Conservation (phyloP, 768 basidiomycete genomes). For the Termitomyces sp. region DNA sequence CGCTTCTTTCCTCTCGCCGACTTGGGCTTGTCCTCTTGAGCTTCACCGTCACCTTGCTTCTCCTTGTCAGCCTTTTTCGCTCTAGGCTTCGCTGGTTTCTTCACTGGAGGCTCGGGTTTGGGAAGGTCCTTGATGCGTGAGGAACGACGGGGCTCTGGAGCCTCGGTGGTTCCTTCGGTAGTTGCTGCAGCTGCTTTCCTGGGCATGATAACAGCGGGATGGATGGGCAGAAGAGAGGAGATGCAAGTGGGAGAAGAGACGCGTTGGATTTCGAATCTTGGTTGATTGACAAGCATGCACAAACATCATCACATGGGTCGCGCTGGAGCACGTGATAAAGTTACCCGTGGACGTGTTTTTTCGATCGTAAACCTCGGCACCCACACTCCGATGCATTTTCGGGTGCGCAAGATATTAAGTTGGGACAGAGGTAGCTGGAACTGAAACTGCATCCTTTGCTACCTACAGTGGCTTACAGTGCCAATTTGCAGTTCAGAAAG, state of each 20-base stretch:
- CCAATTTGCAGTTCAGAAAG: not conserved
- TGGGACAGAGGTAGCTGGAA: not conserved
- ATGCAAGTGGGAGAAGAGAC: slow-evolving; percentile 19
- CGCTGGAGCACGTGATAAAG: slow-evolving; percentile 16
- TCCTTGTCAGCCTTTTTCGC: slow-evolving; percentile 49
- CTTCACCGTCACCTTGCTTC: slow-evolving; percentile 34
- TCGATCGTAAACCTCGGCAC: not conserved
- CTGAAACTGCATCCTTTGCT: too few relatives aligned
- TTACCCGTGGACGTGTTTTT: not conserved
- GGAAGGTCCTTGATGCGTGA: slow-evolving; percentile 72
- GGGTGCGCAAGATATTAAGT: too few relatives aligned
- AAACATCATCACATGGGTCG: slow-evolving; percentile 25
- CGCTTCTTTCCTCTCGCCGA: slow-evolving; percentile 39
- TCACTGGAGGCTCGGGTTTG: slow-evolving; percentile 46
- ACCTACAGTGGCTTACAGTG: not conserved
- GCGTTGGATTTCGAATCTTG: slow-evolving; percentile 20
- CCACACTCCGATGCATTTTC: not conserved
- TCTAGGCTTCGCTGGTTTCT: slow-evolving; percentile 67
- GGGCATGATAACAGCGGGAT: slow-evolving; percentile 46
- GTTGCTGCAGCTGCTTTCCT: slow-evolving; percentile 60
- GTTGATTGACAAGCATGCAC: slow-evolving; percentile 22
- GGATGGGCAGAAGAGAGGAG: slow-evolving; percentile 11
- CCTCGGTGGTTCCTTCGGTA: slow-evolving; percentile 35
- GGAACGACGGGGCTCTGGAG: slow-evolving; percentile 63
- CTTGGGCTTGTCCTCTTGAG: slow-evolving; percentile 58